Evolutionary conservation across 768 basidiomycete species (phyloP).

Genomic region (Russula foetens): DNA sequence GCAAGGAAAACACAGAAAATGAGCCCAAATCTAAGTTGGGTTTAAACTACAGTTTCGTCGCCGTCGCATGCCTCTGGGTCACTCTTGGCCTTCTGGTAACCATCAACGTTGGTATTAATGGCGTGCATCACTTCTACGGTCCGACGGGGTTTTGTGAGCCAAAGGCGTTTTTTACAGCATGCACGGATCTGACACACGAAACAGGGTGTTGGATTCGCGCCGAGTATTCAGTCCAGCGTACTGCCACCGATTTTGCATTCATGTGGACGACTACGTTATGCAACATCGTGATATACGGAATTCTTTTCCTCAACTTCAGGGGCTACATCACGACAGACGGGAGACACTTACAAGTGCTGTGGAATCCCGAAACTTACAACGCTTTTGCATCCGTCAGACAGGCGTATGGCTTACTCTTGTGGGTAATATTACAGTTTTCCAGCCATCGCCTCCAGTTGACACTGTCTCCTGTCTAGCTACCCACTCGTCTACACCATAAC

Average conservation of each 20-base stretch:
- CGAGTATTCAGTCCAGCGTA: conserved; percentile 30
- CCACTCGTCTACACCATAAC: conserved; percentile 35
- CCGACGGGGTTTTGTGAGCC: conserved; percentile 35
- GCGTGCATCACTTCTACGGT: conserved; percentile 33
- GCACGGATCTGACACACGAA: no score
- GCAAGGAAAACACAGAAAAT: neutral
- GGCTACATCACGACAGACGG: conserved; percentile 31
- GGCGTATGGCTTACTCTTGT: conserved; percentile 6
- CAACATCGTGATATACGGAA: conserved; percentile 37
- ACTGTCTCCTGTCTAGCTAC: conserved; percentile 29
- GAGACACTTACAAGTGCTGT: conserved; percentile 18
- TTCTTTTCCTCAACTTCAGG: conserved; percentile 37
- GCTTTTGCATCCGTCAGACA: neutral
- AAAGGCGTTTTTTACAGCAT: no score
- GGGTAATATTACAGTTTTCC: neutral
- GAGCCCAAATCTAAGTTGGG: neutral
- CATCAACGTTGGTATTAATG: conserved; percentile 28
- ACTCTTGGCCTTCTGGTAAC: conserved; percentile 33
- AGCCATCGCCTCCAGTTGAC: neutral
- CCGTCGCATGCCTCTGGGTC: conserved; percentile 31
- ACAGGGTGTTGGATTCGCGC: conserved; percentile 45
- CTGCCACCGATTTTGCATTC: conserved; percentile 43
- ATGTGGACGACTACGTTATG: conserved; percentile 37
- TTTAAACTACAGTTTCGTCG: neutral
- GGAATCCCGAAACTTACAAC: neutral